phyloP scores from a whole-genome alignment of 106 monocot species.

The Dendrobium chrysotoxum region DNA sequence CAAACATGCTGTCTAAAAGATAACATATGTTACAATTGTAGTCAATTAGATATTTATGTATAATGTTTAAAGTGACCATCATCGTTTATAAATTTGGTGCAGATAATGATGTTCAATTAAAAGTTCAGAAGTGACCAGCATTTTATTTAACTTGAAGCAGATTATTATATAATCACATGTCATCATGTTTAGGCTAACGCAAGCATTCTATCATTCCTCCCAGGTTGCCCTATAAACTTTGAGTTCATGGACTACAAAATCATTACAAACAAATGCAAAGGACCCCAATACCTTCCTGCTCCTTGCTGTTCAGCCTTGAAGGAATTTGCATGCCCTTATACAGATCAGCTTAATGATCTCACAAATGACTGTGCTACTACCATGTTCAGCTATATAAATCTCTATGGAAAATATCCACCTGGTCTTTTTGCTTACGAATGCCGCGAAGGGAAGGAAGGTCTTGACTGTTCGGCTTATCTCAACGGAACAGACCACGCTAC shows the following conservation, averaged over 20 bases:
- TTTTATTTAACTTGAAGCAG: too few species aligned
- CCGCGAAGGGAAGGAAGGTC: slow-evolving; percentile 16
- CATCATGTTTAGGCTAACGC: neutral
- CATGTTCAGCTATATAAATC: slow-evolving; percentile 29
- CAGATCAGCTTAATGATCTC: slow-evolving; percentile 17
- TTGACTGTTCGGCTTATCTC: slow-evolving; percentile 6
- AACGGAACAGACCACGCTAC: neutral
- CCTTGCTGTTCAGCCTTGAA: slow-evolving; percentile 11
- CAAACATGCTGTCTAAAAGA: neutral
- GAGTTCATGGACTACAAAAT: slow-evolving; percentile 28
- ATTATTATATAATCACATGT: too few species aligned
- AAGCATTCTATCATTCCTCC: neutral
- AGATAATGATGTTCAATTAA: too few species aligned
- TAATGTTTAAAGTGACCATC: too few species aligned
- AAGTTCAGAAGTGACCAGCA: too few species aligned
- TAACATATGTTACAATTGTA: too few species aligned
- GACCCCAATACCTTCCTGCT: slow-evolving; percentile 14
- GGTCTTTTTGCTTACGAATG: slow-evolving; percentile 24
- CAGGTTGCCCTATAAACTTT: slow-evolving; percentile 26
- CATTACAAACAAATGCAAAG: slow-evolving; percentile 25
- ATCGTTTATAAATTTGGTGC: too few species aligned
- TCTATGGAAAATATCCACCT: slow-evolving; percentile 23
- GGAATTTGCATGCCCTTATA: slow-evolving; percentile 24
- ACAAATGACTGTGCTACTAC: slow-evolving; percentile 21
- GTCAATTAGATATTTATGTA: too few species aligned